These are phyloP conservation scores for Pichia sp. DNA, from an alignment of 1,139 yeast genomes.

Conservation along the genomic window DNA sequence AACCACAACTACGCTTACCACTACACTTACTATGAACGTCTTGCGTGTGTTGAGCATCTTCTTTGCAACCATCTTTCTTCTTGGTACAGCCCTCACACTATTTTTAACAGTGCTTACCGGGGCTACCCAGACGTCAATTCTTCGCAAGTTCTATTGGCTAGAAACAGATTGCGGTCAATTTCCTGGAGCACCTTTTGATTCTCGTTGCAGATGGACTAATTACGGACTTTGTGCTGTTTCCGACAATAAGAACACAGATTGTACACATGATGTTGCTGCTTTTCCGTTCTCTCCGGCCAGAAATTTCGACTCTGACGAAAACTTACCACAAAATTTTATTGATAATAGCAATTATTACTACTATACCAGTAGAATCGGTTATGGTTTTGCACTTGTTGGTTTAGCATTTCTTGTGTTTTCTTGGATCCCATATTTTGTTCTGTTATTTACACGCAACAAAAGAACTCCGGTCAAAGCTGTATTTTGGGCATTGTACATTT, in stretches of 20 bases:
- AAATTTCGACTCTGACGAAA: conserved; percentile 42
- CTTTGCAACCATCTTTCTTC: conserved; percentile 14
- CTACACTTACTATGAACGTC: conserved; percentile 3
- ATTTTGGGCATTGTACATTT: conserved; percentile 16
- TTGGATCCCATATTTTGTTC: conserved; percentile 23
- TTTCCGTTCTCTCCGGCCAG: conserved; percentile 61
- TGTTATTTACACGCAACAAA: conserved; percentile 15
- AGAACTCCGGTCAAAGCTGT: background rate
- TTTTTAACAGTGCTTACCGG: conserved; percentile 65
- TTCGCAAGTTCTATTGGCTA: conserved; percentile 62
- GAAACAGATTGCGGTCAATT: conserved; percentile 61
- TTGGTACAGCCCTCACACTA: conserved; percentile 38
- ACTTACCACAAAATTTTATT: conserved; percentile 45
- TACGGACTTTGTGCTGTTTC: conserved; percentile 51
- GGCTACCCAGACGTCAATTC: conserved; percentile 36
- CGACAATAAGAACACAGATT: conserved; percentile 36
- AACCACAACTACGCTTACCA: background rate
- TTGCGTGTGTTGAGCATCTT: background rate
- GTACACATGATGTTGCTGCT: conserved; percentile 48
- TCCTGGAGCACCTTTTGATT: conserved; percentile 38
- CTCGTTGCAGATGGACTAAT: conserved; percentile 62
- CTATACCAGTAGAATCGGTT: conserved; percentile 61
- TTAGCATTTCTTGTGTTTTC: conserved; percentile 51
- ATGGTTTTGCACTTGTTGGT: conserved; percentile 60
- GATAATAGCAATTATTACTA: conserved; percentile 45